Conservation (phyloP, 192 early-diverging fungal species). For the Coemansia sp. region DNA sequence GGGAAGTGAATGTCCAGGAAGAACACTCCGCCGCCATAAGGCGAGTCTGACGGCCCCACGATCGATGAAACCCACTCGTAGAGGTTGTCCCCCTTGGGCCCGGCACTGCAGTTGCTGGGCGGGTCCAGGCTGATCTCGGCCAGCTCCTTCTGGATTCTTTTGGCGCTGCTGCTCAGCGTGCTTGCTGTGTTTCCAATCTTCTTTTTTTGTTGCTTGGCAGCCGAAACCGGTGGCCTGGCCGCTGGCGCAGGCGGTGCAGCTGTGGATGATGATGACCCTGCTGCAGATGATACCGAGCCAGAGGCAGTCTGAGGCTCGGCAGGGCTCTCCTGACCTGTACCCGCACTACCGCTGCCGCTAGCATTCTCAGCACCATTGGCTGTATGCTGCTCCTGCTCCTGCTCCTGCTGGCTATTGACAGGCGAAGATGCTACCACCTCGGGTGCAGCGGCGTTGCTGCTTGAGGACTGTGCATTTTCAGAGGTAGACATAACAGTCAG, state of each 20-base stretch:
- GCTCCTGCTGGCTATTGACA: neutral
- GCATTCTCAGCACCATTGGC: neutral
- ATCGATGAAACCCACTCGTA: conserved; percentile 98
- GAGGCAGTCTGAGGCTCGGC: neutral
- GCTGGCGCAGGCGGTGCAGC: conserved; percentile 1
- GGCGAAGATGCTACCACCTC: conserved; percentile 4
- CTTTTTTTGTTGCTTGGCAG: conserved; percentile 28
- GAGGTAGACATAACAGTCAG: conserved; percentile 22
- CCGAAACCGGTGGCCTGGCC: conserved; percentile 12
- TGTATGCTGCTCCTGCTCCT: neutral
- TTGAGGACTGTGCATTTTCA: conserved; percentile 7
- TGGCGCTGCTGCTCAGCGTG: conserved; percentile 63
- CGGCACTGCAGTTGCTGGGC: conserved; percentile 91
- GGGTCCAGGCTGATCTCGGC: conserved; percentile 95
- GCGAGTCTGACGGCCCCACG: conserved; percentile 82
- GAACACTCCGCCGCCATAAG: conserved; percentile 90
- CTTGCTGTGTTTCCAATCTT: conserved; percentile 31
- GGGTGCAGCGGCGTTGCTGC: conserved; percentile 8
- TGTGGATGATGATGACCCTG: neutral
- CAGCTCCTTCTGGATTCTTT: conserved; percentile 93
- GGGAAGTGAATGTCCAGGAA: conserved; percentile 87
- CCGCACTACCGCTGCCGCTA: neutral
- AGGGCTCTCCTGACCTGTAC: neutral
- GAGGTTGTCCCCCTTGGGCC: conserved; percentile 93
- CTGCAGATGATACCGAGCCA: conserved; percentile 1